Base-by-base conservation (phyloP, 2,329 filamentous ascomycete genomes). In the Furcasterigmium furcatum region DNA sequence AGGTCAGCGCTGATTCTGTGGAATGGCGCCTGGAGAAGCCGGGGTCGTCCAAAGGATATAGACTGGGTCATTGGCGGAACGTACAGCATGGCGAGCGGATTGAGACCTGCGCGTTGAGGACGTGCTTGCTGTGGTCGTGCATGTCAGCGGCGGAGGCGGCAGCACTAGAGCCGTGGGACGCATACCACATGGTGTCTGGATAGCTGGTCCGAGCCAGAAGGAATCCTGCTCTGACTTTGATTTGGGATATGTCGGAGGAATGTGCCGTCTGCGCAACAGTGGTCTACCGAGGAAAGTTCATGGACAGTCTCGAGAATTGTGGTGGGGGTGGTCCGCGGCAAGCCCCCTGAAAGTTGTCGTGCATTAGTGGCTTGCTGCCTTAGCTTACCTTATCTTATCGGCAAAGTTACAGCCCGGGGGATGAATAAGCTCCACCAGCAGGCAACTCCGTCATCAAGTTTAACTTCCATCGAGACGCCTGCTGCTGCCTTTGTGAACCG, bases 21-120 rank as follows among this genome's bases (percentile, higher is more conserved):
- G n/a, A 18, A 5, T 14, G 4, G 10, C 18, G 18, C 19, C 34
- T 14, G 3, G 18, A 36, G 34, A 10, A 8, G 16, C 6, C 9
- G n/a, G 34, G 12, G 12, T 7, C 19, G 22, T 41, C 19, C 39
- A 38, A 21, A 30, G 19, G 35, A 30, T 43, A 7, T 32, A 43
- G 38, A 29, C 20, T 41, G 16, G 29, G 41, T 21, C 27, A 39
- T 27, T 41, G 38, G 41, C 20, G 40, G 35, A 30, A 69, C 84
- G 59, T 80, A 92, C 94, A 99, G 77, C 94, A 99, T 52, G 91
- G 88, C 46, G 91, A 94, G 58, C 94, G 88, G 71, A 99, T 95
- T 47, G 92, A 77, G 61, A 99, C 94, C 72, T 99, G 94, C 52
- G 92, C 94, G 76, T 99, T 99, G 67, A 99, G 84, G 62, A 99